A percentile compares a stretch with the other conserved stretches of the same genome.
Conservation (phyloP, 2,329 filamentous ascomycete genomes). For the Proliferodiscus dingleyae region DNA sequence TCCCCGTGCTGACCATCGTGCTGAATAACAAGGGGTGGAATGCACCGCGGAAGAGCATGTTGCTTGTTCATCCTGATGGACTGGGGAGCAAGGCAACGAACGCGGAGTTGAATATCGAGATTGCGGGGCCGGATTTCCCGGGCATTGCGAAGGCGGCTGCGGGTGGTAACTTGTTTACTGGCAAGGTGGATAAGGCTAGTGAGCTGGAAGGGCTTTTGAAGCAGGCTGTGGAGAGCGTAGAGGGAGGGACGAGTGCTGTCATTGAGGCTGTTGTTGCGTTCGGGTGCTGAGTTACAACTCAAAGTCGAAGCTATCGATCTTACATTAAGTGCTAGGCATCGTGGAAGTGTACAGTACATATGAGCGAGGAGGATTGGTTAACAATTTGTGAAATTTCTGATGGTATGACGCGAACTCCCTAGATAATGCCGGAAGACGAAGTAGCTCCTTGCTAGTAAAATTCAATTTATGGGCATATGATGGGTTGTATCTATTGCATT, state of each 20-base stretch:
- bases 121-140: constrained; percentile 60
- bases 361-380: too few relatives aligned
- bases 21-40: constrained; percentile 70
- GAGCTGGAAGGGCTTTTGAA: constrained; percentile 50
- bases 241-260: constrained; percentile 53
- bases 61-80: constrained; percentile 62
- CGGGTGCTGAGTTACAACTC: constrained; percentile 28
- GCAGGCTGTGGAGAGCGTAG: constrained; percentile 54
- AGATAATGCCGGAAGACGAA: too few relatives aligned
- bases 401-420: too few relatives aligned
- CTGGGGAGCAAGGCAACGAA: constrained; percentile 57
- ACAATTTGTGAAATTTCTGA: too few relatives aligned
- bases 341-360: too few relatives aligned
- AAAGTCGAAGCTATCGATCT: too few relatives aligned
- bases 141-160: constrained; percentile 63
- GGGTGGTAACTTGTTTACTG: constrained; percentile 58
- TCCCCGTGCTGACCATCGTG: constrained; percentile 62
- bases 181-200: constrained; percentile 49
- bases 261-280: constrained; percentile 41
- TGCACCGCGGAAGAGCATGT: constrained; percentile 54
- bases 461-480: too few relatives aligned
- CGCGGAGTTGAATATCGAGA: constrained; percentile 61
- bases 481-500: too few relatives aligned
- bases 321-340: too few relatives aligned
- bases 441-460: too few relatives aligned